Conservation (phyloP, 495 filamentous ascomycete species). For the Friedmanniomyces simplex region DNA sequence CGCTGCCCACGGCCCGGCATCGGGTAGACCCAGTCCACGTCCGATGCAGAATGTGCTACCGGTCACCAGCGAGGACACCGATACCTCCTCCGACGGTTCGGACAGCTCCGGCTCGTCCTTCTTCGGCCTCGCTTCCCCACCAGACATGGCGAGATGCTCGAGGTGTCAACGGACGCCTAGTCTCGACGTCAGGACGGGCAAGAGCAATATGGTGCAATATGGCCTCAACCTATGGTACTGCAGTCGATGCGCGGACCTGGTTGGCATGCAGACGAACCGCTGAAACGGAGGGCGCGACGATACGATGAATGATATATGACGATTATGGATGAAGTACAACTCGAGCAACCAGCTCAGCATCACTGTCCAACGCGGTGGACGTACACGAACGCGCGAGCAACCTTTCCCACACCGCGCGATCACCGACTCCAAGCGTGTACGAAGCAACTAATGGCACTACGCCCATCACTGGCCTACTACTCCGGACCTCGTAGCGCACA, state of each 20-base stretch:
- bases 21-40: conserved; percentile 13
- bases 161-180: conserved; percentile 19
- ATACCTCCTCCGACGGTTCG: neutral
- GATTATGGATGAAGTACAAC: too few relatives aligned
- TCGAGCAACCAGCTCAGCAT: too few relatives aligned
- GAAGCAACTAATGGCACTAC: too few relatives aligned
- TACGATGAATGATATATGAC: too few relatives aligned
- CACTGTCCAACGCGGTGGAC: too few relatives aligned
- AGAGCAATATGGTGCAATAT: conserved; percentile 22
- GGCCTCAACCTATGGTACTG: conserved; percentile 24
- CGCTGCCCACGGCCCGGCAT: conserved; percentile 2
- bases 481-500: too few relatives aligned
- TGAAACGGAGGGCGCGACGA: too few relatives aligned
- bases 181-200: conserved; percentile 14
- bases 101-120: neutral
- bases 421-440: too few relatives aligned
- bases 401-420: too few relatives aligned
- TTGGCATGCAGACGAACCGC: conserved; percentile 13
- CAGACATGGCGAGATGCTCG: conserved; percentile 19
- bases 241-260: conserved; percentile 20
- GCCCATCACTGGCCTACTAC: too few relatives aligned
- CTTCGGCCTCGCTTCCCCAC: conserved; percentile 2
- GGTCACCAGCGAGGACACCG: conserved; percentile 14
- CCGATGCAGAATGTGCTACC: conserved; percentile 20
- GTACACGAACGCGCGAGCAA: too few relatives aligned